These are phyloP conservation scores for Rhodotorula sp. DNA, from an alignment of 1,284 basidiomycete species.

Conservation along the genomic window DNA sequence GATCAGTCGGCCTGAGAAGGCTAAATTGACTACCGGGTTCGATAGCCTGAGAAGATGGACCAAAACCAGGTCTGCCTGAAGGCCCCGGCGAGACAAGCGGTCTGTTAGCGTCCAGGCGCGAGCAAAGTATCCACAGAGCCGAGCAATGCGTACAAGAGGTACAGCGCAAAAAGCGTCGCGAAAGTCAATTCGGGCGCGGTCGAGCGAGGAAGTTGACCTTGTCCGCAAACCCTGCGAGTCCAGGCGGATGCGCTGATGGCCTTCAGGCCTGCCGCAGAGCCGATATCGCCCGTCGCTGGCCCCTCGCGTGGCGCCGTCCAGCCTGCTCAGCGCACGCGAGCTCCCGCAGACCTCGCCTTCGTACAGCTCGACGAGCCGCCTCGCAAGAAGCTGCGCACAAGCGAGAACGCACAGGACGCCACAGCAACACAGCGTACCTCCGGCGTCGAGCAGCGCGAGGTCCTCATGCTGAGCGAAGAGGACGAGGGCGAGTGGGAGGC, in stretches of 20 bases:
- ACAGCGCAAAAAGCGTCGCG: no score
- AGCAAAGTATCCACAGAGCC: no score
- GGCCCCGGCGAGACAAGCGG: no score
- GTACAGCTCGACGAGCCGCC: neutral
- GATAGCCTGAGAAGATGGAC: no score
- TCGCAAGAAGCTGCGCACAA: no score
- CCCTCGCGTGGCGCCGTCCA: neutral
- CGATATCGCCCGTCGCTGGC: neutral
- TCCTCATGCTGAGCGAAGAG: slow-evolving; percentile 21
- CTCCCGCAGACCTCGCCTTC: slow-evolving; percentile 1
- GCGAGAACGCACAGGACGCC: neutral
- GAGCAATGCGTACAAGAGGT: no score
- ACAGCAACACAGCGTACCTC: neutral
- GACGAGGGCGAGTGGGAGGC: slow-evolving; percentile 11
- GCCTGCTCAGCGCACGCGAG: neutral
- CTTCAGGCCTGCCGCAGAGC: neutral
- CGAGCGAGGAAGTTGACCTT: neutral
- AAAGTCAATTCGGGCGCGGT: no score
- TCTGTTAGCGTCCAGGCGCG: no score
- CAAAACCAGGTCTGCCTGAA: no score
- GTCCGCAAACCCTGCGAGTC: no score
- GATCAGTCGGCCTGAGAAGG: no score
- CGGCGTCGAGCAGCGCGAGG: slow-evolving; percentile 15
- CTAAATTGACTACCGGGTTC: no score
- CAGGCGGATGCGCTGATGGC: neutral